These are phyloP conservation scores for Linnemannia zychae DNA, from an alignment of 192 early-diverging fungal genomes.

Conservation along the genomic window DNA sequence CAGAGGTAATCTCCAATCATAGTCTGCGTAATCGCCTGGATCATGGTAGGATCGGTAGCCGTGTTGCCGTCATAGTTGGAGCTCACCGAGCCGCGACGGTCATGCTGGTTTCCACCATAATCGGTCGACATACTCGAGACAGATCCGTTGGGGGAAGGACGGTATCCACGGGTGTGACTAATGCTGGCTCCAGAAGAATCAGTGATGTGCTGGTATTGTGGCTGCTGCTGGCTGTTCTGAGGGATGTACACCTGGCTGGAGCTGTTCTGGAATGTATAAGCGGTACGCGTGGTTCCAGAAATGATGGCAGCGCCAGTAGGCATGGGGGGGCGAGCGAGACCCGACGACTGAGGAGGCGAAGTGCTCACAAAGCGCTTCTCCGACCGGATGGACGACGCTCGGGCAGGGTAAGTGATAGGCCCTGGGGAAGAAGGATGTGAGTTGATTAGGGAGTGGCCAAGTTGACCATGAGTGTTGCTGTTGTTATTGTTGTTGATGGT, in stretches of 20 bases:
- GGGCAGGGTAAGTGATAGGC: conserved; percentile 10
- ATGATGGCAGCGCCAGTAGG: conserved; percentile 44
- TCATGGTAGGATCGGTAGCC: conserved; percentile 71
- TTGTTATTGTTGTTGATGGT: not conserved
- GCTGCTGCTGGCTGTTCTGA: conserved; percentile 8
- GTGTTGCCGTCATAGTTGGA: conserved; percentile 44
- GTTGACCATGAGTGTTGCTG: not conserved
- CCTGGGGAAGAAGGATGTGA: not conserved
- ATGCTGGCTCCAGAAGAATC: conserved; percentile 53
- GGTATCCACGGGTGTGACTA: conserved; percentile 26
- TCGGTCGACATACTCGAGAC: conserved; percentile 52
- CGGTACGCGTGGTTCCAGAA: conserved; percentile 41
- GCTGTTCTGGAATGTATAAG: conserved; percentile 42
- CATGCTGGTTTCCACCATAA: conserved; percentile 28
- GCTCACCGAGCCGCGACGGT: conserved; percentile 26
- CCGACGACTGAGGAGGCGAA: conserved; percentile 20
- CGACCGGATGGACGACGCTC: conserved; percentile 16
- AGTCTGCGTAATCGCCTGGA: conserved; percentile 78
- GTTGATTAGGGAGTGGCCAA: not conserved
- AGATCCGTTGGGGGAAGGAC: conserved; percentile 47
- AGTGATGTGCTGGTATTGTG: conserved; percentile 41
- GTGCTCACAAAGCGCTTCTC: conserved; percentile 21
- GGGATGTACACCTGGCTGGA: conserved; percentile 46
- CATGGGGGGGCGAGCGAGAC: conserved; percentile 11
- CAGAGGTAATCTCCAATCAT: conserved; percentile 86